These are phyloP conservation scores for Chaetomium sp. DNA, from an alignment of 2,329 filamentous ascomycete species.

Conservation along the genomic window DNA sequence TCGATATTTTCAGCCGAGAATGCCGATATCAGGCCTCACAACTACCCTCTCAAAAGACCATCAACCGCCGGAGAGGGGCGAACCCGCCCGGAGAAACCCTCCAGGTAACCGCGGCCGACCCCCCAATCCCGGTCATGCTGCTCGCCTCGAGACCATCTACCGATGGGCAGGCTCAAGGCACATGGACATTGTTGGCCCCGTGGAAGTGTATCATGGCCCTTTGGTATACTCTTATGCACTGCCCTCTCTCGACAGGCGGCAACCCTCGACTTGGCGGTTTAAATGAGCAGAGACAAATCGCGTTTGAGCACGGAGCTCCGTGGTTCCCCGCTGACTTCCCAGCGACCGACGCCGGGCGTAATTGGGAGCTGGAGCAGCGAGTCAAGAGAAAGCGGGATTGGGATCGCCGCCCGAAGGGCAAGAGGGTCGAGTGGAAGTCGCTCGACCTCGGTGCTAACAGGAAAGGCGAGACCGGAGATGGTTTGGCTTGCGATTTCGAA, in stretches of 20 bases:
- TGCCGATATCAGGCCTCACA: conserved; percentile 65
- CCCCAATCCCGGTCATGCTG: conserved; percentile 75
- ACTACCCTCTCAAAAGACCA: conserved; percentile 73
- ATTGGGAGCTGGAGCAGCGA: conserved; percentile 73
- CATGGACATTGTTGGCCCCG: conserved; percentile 82
- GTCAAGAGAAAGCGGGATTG: conserved; percentile 63
- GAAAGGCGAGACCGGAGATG: conserved; percentile 80
- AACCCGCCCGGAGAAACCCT: conserved; percentile 65
- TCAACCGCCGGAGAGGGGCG: conserved; percentile 74
- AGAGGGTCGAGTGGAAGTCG: conserved; percentile 72
- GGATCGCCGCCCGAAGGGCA: conserved; percentile 79
- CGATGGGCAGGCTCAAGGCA: conserved; percentile 59
- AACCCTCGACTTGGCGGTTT: conserved; percentile 83
- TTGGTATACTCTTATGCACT: conserved; percentile 86
- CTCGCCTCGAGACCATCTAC: conserved; percentile 58
- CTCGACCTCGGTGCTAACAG: conserved; percentile 72
- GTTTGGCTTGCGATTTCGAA: conserved; percentile 84
- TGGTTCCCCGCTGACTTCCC: conserved; percentile 89
- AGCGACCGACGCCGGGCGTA: conserved; percentile 74
- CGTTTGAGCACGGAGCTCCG: conserved; percentile 74
- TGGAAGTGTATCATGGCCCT: conserved; percentile 86
- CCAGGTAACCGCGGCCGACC: conserved; percentile 61
- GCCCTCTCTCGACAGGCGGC: conserved; percentile 74
- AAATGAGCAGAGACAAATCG: conserved; percentile 75
- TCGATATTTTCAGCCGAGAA: conserved; percentile 69